These are phyloP conservation scores for Macrotyloma uniflorum DNA, from an alignment of 306 rosid species.

Conservation along the genomic window DNA sequence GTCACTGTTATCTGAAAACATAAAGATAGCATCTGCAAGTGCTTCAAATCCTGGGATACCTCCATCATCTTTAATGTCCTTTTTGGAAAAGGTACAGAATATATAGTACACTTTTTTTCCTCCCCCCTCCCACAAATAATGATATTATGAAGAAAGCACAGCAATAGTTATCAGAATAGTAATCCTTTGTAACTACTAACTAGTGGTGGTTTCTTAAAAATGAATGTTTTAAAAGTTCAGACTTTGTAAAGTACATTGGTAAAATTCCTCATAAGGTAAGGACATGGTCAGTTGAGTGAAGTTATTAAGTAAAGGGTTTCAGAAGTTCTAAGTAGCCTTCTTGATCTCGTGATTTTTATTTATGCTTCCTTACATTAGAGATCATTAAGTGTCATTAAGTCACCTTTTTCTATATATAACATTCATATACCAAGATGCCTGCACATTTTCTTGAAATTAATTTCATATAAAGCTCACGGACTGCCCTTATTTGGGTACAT, in stretches of 20 bases:
- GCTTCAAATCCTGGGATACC: conserved; percentile 93
- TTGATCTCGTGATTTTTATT: conserved; percentile 12
- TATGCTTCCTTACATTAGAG: conserved; percentile 12
- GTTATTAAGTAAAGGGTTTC: conserved; percentile 7
- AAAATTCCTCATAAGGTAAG: conserved; percentile 11
- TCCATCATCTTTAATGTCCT: conserved; percentile 89
- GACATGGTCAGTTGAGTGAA: neutral
- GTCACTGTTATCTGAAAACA: conserved; percentile 65
- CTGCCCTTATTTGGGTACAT: conserved; percentile 17
- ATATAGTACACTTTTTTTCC: neutral
- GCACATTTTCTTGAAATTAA: conserved; percentile 18
- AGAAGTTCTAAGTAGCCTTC: neutral
- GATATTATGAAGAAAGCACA: conserved; percentile 18
- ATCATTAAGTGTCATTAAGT: neutral
- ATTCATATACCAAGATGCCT: neutral
- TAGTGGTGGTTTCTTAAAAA: conserved; percentile 18
- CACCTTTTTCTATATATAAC: neutral
- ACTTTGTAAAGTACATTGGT: neutral
- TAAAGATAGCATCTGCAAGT: conserved; percentile 63
- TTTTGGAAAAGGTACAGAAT: conserved; percentile 65
- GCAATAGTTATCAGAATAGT: neutral
- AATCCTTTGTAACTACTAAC: neutral
- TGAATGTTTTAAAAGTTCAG: conserved; percentile 3
- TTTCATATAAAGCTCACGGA: conserved; percentile 1
- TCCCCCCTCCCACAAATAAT: neutral